Conservation (phyloP, 148 eudicot genomes). For the Rhododendron simsii region DNA sequence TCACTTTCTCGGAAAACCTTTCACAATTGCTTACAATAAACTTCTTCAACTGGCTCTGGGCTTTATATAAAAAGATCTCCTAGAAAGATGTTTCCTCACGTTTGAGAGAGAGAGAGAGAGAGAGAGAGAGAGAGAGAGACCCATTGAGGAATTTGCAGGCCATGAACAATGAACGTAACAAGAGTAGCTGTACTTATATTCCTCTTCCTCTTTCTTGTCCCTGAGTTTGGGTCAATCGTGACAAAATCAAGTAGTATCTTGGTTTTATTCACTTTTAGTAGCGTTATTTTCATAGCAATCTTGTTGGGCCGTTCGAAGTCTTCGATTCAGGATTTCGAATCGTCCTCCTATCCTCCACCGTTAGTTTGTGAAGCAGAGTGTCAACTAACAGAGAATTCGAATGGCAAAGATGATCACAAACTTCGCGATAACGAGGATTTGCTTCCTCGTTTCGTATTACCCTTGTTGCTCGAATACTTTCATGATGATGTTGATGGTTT, state of each 20-base stretch:
- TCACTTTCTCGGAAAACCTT: slow-evolving; percentile 3
- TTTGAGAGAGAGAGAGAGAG: neutral
- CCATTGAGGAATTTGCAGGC: neutral
- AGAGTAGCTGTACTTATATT: neutral
- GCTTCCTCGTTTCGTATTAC: slow-evolving; percentile 4
- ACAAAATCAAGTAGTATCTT: slow-evolving; percentile 3
- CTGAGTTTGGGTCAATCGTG: neutral
- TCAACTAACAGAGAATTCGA: neutral
- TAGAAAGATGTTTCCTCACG: neutral
- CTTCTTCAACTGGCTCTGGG: neutral
- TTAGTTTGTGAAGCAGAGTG: slow-evolving; percentile 6
- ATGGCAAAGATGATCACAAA: neutral
- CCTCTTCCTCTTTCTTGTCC: slow-evolving; percentile 2
- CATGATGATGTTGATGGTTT: neutral
- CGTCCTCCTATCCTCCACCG: neutral
- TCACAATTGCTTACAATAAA: neutral
- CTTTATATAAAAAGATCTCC: neutral
- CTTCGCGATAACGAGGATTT: slow-evolving; percentile 2
- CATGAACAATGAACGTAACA: slow-evolving; percentile 17
- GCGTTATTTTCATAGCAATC: neutral
- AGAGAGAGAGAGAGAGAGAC: neutral
- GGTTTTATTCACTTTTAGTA: neutral
- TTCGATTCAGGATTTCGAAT: neutral
- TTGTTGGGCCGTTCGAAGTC: neutral
- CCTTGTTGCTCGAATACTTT: neutral